These are phyloP conservation scores for Aureobasidium sp. DNA, from an alignment of 2,329 filamentous ascomycete genomes.

Conservation along the genomic window DNA sequence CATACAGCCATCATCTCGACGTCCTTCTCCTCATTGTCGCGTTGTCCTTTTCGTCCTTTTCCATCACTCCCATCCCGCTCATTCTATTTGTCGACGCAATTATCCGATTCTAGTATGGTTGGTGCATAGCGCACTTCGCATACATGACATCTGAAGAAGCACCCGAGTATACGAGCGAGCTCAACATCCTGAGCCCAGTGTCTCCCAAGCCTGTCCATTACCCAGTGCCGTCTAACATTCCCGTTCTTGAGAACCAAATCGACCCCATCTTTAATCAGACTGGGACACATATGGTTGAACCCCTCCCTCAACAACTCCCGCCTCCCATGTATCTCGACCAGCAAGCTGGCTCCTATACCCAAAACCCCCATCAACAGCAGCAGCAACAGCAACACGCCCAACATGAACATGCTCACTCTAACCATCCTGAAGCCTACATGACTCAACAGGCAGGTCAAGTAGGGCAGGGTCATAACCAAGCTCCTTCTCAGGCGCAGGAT, in stretches of 20 bases:
- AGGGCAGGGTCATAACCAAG: neutral
- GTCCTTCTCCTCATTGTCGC: neutral
- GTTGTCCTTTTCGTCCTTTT: neutral
- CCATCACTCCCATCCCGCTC: constrained; percentile 20
- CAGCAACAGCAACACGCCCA: neutral
- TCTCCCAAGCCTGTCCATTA: constrained; percentile 65
- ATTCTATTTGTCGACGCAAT: constrained; percentile 10
- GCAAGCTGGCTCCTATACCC: neutral
- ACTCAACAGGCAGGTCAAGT: neutral
- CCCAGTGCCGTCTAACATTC: constrained; percentile 61
- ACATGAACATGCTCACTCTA: neutral
- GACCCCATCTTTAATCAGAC: constrained; percentile 65
- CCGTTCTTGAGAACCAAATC: constrained; percentile 64
- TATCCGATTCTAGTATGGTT: constrained; percentile 35
- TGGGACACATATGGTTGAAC: constrained; percentile 13
- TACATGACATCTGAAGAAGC: constrained; percentile 44
- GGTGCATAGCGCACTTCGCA: constrained; percentile 27
- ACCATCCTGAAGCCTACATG: constrained; percentile 5
- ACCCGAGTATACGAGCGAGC: constrained; percentile 57
- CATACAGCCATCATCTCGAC: constrained; percentile 11
- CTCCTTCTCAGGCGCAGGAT: neutral
- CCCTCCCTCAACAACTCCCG: neutral
- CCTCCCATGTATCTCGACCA: neutral
- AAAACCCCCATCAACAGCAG: neutral
- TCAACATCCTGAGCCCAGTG: constrained; percentile 53